Evolutionary conservation across 139 green algal species (phyloP).

Genomic region (Micromonas commoda): DNA sequence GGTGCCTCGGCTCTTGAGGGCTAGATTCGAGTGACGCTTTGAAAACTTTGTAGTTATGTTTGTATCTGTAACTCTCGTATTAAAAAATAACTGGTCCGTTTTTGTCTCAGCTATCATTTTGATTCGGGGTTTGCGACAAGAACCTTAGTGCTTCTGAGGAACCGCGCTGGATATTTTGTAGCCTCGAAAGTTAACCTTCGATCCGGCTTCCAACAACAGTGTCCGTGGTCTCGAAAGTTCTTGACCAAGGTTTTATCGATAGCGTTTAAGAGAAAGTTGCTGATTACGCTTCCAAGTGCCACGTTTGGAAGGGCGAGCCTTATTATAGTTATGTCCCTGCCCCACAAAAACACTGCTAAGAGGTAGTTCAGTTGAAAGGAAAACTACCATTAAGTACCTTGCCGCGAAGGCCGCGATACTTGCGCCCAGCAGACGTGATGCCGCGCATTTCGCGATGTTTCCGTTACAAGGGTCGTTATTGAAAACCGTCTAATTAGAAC

Average conservation of each 20-base stretch:
- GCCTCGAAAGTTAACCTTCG: too few relatives aligned
- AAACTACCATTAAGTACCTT: slow-evolving; percentile 27
- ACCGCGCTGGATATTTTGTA: too few relatives aligned
- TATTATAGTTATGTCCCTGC: slow-evolving; percentile 80
- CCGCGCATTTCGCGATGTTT: slow-evolving; percentile 98
- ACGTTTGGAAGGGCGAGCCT: slow-evolving; percentile 75
- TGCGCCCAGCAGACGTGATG: slow-evolving; percentile 86
- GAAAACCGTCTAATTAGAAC: too few relatives aligned
- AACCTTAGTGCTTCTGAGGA: too few relatives aligned
- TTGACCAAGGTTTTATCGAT: slow-evolving; percentile 70
- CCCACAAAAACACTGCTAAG: too few relatives aligned
- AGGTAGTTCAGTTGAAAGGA: too few relatives aligned
- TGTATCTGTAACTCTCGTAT: too few relatives aligned
- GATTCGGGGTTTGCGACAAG: too few relatives aligned
- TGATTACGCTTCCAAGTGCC: slow-evolving; percentile 88
- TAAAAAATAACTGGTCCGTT: too few relatives aligned
- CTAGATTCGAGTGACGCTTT: slow-evolving; percentile 9
- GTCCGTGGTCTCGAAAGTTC: too few relatives aligned
- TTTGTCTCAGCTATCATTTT: too few relatives aligned
- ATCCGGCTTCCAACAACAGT: too few relatives aligned
- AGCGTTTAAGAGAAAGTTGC: slow-evolving; percentile 77
- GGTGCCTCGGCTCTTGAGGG: slow-evolving; percentile 70
- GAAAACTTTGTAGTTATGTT: background rate
- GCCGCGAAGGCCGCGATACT: slow-evolving; percentile 80
- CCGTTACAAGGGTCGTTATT: background rate